These are phyloP conservation scores for Penicillium psychrosexuale DNA, from an alignment of 2,329 filamentous ascomycete genomes.

Conservation along the genomic window DNA sequence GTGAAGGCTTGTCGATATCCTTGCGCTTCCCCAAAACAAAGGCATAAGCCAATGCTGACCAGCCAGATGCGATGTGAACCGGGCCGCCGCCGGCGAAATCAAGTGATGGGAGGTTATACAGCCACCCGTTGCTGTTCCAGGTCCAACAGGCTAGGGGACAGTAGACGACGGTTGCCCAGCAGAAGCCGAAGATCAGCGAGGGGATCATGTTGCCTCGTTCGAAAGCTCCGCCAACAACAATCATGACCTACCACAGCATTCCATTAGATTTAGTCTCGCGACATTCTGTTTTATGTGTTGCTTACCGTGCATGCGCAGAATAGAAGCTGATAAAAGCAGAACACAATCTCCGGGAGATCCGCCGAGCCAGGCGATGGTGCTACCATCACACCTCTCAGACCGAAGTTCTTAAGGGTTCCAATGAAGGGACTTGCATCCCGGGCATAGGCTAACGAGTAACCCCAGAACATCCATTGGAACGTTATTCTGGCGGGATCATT, in stretches of 20 bases:
- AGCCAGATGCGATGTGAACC: slow-evolving; percentile 71
- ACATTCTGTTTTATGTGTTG: background rate
- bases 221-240: slow-evolving; percentile 63
- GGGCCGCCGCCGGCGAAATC: slow-evolving; percentile 75
- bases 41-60: slow-evolving; percentile 68
- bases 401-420: slow-evolving; percentile 60
- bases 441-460: slow-evolving; percentile 62
- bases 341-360: slow-evolving; percentile 62
- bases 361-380: slow-evolving; percentile 59
- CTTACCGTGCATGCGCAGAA: slow-evolving; percentile 52
- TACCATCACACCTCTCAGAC: slow-evolving; percentile 58
- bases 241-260: slow-evolving; percentile 54
- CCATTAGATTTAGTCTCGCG: background rate
- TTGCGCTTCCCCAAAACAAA: slow-evolving; percentile 69
- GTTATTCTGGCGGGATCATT: slow-evolving; percentile 29
- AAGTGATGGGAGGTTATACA: slow-evolving; percentile 64
- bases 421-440: slow-evolving; percentile 61
- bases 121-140: slow-evolving; percentile 72
- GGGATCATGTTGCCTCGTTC: slow-evolving; percentile 62
- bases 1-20: slow-evolving; percentile 52
- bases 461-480: slow-evolving; percentile 62
- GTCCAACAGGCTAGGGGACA: slow-evolving; percentile 74
- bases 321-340: slow-evolving; percentile 63
- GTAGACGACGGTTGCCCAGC: slow-evolving; percentile 70
- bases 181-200: slow-evolving; percentile 67